Evolutionary conservation across 768 basidiomycete species (phyloP).

Genomic region (Austroboletus eburneus): DNA sequence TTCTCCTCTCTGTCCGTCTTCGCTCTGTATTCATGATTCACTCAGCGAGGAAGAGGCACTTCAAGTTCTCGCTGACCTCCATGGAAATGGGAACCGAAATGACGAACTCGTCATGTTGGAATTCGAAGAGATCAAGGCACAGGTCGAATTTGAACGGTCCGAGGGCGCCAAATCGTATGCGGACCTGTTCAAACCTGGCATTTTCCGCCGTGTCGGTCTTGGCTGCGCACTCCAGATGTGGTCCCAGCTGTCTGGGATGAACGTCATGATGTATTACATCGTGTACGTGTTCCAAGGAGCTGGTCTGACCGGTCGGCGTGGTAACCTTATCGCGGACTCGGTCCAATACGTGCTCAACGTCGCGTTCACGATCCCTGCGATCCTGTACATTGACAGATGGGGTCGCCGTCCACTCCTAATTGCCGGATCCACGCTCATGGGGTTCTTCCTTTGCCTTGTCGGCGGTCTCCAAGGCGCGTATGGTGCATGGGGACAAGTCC

Average conservation of each 20-base stretch:
- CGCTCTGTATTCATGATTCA: neutral
- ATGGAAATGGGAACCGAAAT: conserved; percentile 53
- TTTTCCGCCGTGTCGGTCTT: conserved; percentile 66
- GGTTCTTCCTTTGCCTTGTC: conserved; percentile 73
- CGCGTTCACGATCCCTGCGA: conserved; percentile 40
- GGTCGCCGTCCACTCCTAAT: conserved; percentile 76
- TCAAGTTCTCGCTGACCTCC: conserved; percentile 70
- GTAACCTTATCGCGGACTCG: conserved; percentile 70
- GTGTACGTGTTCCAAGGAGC: conserved; percentile 76
- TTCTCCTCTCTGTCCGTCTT: neutral
- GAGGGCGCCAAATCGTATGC: conserved; percentile 69
- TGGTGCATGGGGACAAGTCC: conserved; percentile 56
- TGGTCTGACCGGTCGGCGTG: conserved; percentile 69
- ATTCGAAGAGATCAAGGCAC: conserved; percentile 59
- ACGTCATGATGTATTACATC: conserved; percentile 67
- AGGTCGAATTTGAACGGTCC: conserved; percentile 55
- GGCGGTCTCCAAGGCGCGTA: conserved; percentile 69
- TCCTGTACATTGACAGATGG: conserved; percentile 71
- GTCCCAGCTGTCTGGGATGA: conserved; percentile 75
- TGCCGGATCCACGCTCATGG: conserved; percentile 62
- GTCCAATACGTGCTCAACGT: conserved; percentile 52
- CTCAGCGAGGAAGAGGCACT: conserved; percentile 52
- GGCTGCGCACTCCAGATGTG: conserved; percentile 76
- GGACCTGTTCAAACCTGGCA: conserved; percentile 62
- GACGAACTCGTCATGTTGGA: conserved; percentile 65